Base-by-base conservation (phyloP, 2,329 filamentous ascomycete species). In the Pyricularia pennisetigena region DNA sequence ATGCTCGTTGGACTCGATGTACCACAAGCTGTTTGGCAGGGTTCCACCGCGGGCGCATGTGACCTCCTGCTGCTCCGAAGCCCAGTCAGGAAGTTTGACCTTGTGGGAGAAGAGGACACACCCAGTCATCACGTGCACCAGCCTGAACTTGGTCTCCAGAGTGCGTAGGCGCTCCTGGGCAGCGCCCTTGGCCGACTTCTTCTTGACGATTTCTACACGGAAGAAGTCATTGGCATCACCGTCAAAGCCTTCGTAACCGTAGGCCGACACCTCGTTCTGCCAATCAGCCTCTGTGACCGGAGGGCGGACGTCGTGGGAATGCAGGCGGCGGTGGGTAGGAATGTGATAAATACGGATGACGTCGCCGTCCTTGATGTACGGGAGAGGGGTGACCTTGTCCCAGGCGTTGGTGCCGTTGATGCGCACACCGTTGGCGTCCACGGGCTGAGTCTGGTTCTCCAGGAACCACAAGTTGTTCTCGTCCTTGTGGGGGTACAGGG, bases 81-180 rank as follows among this genome's bases (percentile, higher is more conserved):
- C 95, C 95, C 95, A 99, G 2, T 97, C 93, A 3, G 95, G 95
- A 69, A 99, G 89, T 83, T 99, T 99, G 77, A 98, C 94, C 82
- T 97, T 98, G 85, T 99, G 95, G 0, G 94, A 98, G 83, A 99
- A 99, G 28, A 99, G 85, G 14, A 90, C 91, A 76, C 95, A 99
- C 64, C 94, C 94, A 71, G 93, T 97, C 95, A 99, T 98, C 77
- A 97, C 81, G 76, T 99, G 95, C 41, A 98, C 86, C 63, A 99
- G 90, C 76, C 88, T 91, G 83, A 99, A 99, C 82, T 98, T 98
- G 74, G 93, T 93, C 80, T 99, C 90, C 71, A 99, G 98, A 30
- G 95, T 97, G 69, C 95, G 88, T 66, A 99, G 77, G 35, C 94
- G 90, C 74, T 91, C 87, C 83, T 97, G 96, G 68, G 94, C 92